Conservation (phyloP, 2,329 filamentous ascomycete species). For the Pseudogymnoascus verrucosus region DNA sequence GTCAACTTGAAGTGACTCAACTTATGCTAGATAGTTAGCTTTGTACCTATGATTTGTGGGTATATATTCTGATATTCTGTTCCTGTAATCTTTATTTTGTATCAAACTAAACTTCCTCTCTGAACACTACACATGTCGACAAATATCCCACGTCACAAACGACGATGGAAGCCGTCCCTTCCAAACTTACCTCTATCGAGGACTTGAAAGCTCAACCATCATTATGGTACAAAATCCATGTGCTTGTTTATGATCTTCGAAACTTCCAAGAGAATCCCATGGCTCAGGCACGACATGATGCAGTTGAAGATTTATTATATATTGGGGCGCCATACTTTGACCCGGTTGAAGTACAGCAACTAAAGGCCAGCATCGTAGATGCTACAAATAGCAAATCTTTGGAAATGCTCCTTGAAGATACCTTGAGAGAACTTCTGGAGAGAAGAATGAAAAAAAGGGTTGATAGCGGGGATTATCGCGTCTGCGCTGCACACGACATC, state of each 20-base stretch:
- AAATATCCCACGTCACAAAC: neutral
- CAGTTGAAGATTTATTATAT: constrained; percentile 12
- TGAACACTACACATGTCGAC: no score
- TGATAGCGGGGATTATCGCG: constrained; percentile 24
- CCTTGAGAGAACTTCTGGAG: constrained; percentile 20
- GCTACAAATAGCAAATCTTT: constrained; percentile 15
- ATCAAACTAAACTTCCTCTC: no score
- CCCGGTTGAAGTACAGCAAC: constrained; percentile 6
- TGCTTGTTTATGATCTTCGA: constrained; percentile 14
- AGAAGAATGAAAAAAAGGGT: constrained; percentile 25
- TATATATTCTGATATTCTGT: no score
- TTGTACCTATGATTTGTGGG: no score
- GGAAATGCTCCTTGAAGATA: constrained; percentile 16
- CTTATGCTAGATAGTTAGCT: no score
- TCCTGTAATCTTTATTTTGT: no score
- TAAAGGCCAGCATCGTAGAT: constrained; percentile 8
- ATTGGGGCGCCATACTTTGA: constrained; percentile 13
- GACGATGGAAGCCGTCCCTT: neutral
- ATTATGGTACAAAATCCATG: constrained; percentile 15
- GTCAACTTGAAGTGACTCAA: no score
- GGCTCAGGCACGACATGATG: constrained; percentile 12
- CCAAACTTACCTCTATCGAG: neutral
- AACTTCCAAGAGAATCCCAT: constrained; percentile 11
- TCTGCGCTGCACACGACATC: constrained; percentile 30
- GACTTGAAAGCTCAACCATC: neutral